Evolutionary conservation across 1,284 basidiomycete genomes (phyloP).

Genomic region (Cutaneotrichosporon dermatis): DNA sequence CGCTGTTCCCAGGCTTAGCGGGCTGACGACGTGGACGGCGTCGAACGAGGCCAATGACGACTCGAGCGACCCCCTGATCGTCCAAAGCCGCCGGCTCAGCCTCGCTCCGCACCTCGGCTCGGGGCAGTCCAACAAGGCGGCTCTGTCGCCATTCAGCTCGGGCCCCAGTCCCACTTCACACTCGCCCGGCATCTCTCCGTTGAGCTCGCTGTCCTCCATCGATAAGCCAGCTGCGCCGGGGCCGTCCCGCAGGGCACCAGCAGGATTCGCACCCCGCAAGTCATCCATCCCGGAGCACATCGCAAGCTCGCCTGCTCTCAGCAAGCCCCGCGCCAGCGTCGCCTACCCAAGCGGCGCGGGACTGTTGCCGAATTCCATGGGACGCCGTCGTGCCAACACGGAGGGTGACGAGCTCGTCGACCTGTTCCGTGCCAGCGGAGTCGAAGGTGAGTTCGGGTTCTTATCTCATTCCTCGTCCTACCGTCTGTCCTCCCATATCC

Average conservation of each 20-base stretch:
- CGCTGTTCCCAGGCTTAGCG: slow-evolving; percentile 2
- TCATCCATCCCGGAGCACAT: not conserved
- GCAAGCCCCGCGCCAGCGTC: slow-evolving; percentile 27
- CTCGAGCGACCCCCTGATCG: slow-evolving; percentile 5
- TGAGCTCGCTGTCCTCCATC: not conserved
- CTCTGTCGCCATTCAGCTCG: not conserved
- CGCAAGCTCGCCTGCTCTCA: not conserved
- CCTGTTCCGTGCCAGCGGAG: slow-evolving; percentile 37
- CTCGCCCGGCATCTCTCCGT: not conserved
- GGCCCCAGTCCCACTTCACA: not conserved
- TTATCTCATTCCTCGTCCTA: too few species aligned
- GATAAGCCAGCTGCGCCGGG: too few species aligned
- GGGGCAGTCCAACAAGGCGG: slow-evolving; percentile 17
- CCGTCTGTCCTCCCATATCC: not conserved
- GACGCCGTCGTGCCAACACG: slow-evolving; percentile 33
- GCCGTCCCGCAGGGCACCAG: too few species aligned
- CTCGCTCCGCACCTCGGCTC: slow-evolving; percentile 36
- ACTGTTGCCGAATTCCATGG: slow-evolving; percentile 5
- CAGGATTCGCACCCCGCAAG: not conserved
- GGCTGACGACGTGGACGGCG: not conserved
- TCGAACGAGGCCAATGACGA: not conserved
- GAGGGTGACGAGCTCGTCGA: slow-evolving; percentile 47
- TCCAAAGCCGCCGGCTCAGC: slow-evolving; percentile 33
- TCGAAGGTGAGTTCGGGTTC: slow-evolving; percentile 41
- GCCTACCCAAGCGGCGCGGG: slow-evolving; percentile 24